Evolutionary conservation across 2,329 filamentous ascomycete genomes (phyloP), one percentile per base, ranked within the genome.

Genomic region (Aaosphaeria arxii): DNA sequence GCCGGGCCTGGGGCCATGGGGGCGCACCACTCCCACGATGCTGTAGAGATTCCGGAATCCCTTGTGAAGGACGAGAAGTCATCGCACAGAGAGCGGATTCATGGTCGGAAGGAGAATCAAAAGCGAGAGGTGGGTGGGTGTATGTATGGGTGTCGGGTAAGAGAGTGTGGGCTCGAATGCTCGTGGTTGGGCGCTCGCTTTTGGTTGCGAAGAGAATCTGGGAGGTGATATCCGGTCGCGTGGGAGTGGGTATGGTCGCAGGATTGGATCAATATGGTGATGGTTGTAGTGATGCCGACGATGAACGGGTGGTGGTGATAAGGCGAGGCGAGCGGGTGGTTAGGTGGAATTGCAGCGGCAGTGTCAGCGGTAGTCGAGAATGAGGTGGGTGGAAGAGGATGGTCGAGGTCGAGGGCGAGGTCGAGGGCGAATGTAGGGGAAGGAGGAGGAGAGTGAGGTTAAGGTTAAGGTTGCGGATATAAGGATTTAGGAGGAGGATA

Each of bases 31-130:
- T 64, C 55, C 60, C 66, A 55, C 63, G 59, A 54, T 57, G 66
- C 57, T 70, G 69, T 50, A 64, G 63, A 61, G 59, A 61, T 57
- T 69, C 63, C 58, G 63, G 67, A 54, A 65, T 64, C 61, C 67
- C 67, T 63, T 60, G 63, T 59, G 63, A 66, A 70, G 68, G 66
- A 69, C 70, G 69, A 63, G 70, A 71, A 70, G 61, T 72, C 70
- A 72, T 73, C 58, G 69, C 70, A 71, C 63, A 54, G 57, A 63
- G 57, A 58, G 64, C 64, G 62, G 59, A 65, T 62, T 63, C 69
- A 70, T 72, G 60, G 62, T 70, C 62, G 65, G 47, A 52, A 54
- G 24, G 30, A 43, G 57, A 54, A 61, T 62, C 55, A 58, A 57
- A 57, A 54, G 48, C 56, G 56, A 56, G 52, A 56, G 51, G 50